Evolutionary conservation across 2,329 filamentous ascomycete genomes (phyloP).

Genomic region (Fusarium tuaranense): DNA sequence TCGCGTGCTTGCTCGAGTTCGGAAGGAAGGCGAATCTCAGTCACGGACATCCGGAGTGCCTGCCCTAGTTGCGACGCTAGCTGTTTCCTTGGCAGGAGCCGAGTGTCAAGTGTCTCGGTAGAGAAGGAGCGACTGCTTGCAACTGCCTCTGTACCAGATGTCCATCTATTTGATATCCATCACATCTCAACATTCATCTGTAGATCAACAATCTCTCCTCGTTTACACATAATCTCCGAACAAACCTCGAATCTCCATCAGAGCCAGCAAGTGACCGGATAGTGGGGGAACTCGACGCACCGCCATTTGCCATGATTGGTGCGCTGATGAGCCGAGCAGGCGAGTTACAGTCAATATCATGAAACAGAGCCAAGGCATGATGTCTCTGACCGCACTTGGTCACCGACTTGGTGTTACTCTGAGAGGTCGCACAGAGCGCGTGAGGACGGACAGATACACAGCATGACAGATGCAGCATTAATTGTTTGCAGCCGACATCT

Average conservation of each 20-base stretch:
- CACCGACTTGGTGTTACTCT: background rate
- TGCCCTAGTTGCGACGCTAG: slow-evolving; percentile 5
- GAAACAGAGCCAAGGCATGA: background rate
- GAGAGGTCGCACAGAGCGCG: background rate
- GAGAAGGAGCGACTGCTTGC: background rate
- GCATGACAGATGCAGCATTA: slow-evolving; percentile 11
- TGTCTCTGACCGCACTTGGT: background rate
- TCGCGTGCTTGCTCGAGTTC: slow-evolving; percentile 31
- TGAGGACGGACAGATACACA: background rate
- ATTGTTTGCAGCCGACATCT: slow-evolving; percentile 8
- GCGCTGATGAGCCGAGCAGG: background rate
- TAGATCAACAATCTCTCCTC: background rate
- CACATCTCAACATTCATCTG: background rate
- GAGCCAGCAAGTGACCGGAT: background rate
- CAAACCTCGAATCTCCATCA: background rate
- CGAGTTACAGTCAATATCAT: slow-evolving; percentile 1
- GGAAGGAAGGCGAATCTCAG: slow-evolving; percentile 7
- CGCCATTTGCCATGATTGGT: background rate
- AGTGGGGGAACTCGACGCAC: background rate
- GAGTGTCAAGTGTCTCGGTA: background rate
- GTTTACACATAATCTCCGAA: background rate
- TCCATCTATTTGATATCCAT: background rate
- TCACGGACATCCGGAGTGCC: slow-evolving; percentile 21
- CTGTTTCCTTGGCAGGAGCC: background rate
- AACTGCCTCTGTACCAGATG: background rate